Evolutionary conservation across 495 filamentous ascomycete genomes (phyloP).

Genomic region (Aeminium ludgeri): DNA sequence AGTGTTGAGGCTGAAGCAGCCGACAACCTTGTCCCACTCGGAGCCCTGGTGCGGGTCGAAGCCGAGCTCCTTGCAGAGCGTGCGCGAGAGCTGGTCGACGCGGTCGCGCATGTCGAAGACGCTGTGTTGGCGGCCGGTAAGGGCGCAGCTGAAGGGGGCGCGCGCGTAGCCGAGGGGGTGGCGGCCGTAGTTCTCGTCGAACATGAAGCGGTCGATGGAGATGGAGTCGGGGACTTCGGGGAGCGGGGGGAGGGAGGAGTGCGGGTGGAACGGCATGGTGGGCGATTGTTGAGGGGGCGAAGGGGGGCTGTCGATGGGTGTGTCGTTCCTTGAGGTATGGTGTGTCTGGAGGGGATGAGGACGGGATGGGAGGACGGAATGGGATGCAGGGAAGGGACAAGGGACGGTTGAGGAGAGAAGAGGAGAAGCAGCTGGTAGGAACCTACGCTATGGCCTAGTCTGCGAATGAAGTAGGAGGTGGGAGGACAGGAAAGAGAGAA

Average conservation of each 20-base stretch:
- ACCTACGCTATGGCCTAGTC: no score
- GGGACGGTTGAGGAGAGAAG: no score
- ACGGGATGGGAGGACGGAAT: no score
- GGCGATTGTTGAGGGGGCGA: no score
- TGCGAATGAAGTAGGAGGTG: no score
- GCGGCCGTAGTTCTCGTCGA: constrained; percentile 55
- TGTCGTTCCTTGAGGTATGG: no score
- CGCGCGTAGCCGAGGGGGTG: constrained; percentile 43
- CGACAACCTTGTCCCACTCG: constrained; percentile 76
- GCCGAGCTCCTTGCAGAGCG: constrained; percentile 52
- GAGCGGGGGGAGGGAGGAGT: constrained; percentile 50
- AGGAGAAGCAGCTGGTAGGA: no score
- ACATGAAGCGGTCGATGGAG: constrained; percentile 64
- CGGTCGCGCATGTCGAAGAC: constrained; percentile 47
- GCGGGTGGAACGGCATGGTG: constrained; percentile 63
- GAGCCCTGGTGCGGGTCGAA: constrained; percentile 59
- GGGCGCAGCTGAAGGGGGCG: constrained; percentile 67
- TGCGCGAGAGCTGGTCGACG: constrained; percentile 52
- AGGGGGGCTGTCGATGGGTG: no score
- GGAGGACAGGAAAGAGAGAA: no score
- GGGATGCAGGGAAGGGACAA: no score
- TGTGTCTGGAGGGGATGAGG: no score
- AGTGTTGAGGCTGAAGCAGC: constrained; percentile 64
- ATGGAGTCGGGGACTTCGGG: constrained; percentile 59
- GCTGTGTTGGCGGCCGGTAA: constrained; percentile 57